Evolutionary conservation across 805 yeast genomes (phyloP).

Genomic region (Ogataea allantospora): DNA sequence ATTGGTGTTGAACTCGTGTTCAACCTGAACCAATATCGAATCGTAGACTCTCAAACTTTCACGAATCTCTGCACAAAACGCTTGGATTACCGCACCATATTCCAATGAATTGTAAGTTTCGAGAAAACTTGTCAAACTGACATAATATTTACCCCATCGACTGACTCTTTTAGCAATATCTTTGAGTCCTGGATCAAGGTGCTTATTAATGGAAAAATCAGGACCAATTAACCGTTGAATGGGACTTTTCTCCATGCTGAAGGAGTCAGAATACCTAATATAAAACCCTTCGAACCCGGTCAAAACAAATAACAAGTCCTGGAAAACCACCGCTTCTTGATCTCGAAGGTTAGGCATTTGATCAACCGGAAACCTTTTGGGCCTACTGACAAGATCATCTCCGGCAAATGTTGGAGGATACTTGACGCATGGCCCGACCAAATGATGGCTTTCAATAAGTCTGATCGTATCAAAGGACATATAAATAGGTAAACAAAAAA

Average conservation of each 20-base stretch:
- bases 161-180: conserved; percentile 63
- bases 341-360: conserved; percentile 46
- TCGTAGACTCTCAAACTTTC: conserved; percentile 38
- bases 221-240: conserved; percentile 60
- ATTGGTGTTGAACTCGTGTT: conserved; percentile 49
- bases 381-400: conserved; percentile 11
- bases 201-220: conserved; percentile 68
- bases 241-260: conserved; percentile 41
- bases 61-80: conserved; percentile 62
- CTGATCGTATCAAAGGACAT: conserved; percentile 15
- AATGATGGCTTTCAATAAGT: conserved; percentile 4
- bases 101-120: conserved; percentile 52
- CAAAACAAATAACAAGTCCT: conserved; percentile 67
- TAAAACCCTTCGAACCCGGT: conserved; percentile 77
- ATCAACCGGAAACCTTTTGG: conserved; percentile 40
- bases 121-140: conserved; percentile 56
- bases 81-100: conserved; percentile 74
- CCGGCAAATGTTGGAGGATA: conserved; percentile 21
- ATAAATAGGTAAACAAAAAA: conserved; percentile 6
- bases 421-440: conserved; percentile 21
- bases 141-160: conserved; percentile 60
- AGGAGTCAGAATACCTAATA: conserved; percentile 64
- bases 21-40: conserved; percentile 41
- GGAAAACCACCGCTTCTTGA: conserved; percentile 72
- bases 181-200: conserved; percentile 70